These are phyloP conservation scores for Penicillium cosmopolitanum DNA, from an alignment of 495 filamentous ascomycete species.

Conservation along the genomic window DNA sequence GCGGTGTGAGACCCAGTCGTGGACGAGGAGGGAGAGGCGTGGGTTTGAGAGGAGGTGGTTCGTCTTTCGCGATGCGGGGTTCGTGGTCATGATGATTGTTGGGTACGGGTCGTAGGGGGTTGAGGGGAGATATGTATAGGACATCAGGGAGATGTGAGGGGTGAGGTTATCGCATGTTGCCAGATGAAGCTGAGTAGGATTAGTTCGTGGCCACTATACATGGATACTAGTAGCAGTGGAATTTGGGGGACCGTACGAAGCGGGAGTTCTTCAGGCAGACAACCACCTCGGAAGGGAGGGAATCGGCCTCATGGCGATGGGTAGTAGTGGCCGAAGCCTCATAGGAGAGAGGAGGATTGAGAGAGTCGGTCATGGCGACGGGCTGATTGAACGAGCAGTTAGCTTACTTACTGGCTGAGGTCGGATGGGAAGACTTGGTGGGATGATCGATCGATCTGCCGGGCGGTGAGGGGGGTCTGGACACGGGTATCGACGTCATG, in stretches of 20 bases:
- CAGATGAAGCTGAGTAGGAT: slow-evolving; percentile 75
- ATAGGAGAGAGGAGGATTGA: slow-evolving; percentile 67
- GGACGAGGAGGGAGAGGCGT: slow-evolving; percentile 89
- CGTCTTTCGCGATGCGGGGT: slow-evolving; percentile 85
- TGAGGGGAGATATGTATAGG: slow-evolving; percentile 93
- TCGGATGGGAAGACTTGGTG: slow-evolving; percentile 7
- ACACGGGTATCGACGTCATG: slow-evolving; percentile 19
- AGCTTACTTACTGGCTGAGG: slow-evolving; percentile 1
- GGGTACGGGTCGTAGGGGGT: slow-evolving; percentile 74
- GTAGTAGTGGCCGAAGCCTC: slow-evolving; percentile 74
- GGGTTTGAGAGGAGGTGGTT: slow-evolving; percentile 86
- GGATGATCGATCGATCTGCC: slow-evolving; percentile 23
- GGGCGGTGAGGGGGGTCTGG: slow-evolving; percentile 14
- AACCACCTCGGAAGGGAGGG: slow-evolving; percentile 81
- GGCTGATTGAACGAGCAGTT: not conserved
- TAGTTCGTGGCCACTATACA: not conserved
- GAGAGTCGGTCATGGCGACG: slow-evolving; percentile 45
- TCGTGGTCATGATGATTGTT: slow-evolving; percentile 92
- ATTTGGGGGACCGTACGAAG: slow-evolving; percentile 64
- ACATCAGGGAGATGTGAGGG: slow-evolving; percentile 97
- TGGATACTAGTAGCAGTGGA: not conserved
- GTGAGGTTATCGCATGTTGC: slow-evolving; percentile 81
- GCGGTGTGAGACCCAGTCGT: slow-evolving; percentile 97
- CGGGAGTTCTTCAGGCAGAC: slow-evolving; percentile 91
- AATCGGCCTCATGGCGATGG: slow-evolving; percentile 66